Evolutionary conservation across 2,329 filamentous ascomycete genomes (phyloP), one percentile per base, ranked within the genome.

Genomic region (Graphium sp.): DNA sequence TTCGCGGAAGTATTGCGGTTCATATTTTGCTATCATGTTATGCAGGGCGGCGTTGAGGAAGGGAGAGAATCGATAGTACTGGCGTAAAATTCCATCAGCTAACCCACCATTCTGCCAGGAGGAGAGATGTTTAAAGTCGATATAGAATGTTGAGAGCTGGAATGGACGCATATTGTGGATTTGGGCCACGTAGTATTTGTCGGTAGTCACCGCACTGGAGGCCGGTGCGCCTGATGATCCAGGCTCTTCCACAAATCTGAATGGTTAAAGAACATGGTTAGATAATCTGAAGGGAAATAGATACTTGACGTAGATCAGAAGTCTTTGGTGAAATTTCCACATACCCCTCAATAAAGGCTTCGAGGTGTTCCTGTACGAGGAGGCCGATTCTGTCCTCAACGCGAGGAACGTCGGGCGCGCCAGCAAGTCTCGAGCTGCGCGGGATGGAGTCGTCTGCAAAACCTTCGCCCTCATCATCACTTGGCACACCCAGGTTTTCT

Each of bases 11-110:
- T 95, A 98, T 46, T 79, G 68, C 5, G 89, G 82, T 50, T 94
- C 87, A 55, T 94, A 78, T 55, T 92, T 92, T 39, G 82, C 77
- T 41, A 98, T 91, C 53, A 92, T 72, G 44, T 84, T 91, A 56
- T 98, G 84, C 24, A 98, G 60, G 16, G 78, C 85, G 37, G 79
- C 73, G 14, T 80, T 83, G 43, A 98, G 69, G 49, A 89, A 98
- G 3, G 89, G 89, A 15, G 91, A 65, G 48, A 93, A 93, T 39
- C 89, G 81, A 52, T 94, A 95, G 60, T 94, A 95, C 45, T 91
- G 79, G 41, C 74, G 75, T 39, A 84, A 77, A 36, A 95, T 78
- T 28, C 83, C 87, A 35, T 82, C 75, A 23, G 87, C 83, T 29
- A 98, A 59, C 33, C 79, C 74, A 30, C 79, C 81, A 39, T 85